These are phyloP conservation scores for Gnomoniopsis sp. DNA, from an alignment of 2,329 filamentous ascomycete genomes.

Conservation along the genomic window DNA sequence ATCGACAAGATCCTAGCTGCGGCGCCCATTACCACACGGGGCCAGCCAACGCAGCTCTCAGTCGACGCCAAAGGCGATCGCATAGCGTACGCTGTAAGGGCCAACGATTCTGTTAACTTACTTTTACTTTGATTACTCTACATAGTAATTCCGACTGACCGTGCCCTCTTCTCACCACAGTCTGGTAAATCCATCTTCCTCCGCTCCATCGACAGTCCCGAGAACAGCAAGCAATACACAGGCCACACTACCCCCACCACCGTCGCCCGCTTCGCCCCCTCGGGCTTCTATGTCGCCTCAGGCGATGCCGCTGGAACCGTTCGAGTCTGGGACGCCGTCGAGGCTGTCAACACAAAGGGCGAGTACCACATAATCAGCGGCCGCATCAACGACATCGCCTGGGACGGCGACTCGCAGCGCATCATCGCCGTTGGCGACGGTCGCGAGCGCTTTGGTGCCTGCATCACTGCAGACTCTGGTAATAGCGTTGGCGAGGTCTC, in stretches of 20 bases:
- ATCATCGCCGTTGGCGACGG: conserved; percentile 96
- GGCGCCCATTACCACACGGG: conserved; percentile 76
- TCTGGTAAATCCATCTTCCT: conserved; percentile 96
- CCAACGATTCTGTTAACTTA: too few relatives aligned
- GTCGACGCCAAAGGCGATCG: conserved; percentile 85
- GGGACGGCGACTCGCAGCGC: conserved; percentile 95
- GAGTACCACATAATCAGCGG: conserved; percentile 95
- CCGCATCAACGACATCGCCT: conserved; percentile 92
- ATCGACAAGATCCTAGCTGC: conserved; percentile 76
- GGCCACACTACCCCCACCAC: conserved; percentile 86
- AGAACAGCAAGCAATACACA: conserved; percentile 83
- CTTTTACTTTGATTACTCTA: neutral
- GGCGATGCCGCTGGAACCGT: conserved; percentile 84
- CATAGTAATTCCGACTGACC: neutral
- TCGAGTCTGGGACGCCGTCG: conserved; percentile 88
- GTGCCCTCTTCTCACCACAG: conserved; percentile 38
- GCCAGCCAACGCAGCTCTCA: conserved; percentile 85
- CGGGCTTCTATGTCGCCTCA: conserved; percentile 90
- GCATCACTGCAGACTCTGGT: conserved; percentile 91
- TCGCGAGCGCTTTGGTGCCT: conserved; percentile 88
- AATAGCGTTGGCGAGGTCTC: conserved; percentile 94
- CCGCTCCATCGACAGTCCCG: conserved; percentile 87
- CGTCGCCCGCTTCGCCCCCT: conserved; percentile 90
- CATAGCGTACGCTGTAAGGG: conserved; percentile 84
- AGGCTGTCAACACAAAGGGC: conserved; percentile 80